Evolutionary conservation across 805 yeast genomes (phyloP).

Genomic region (Candida suzukii): DNA sequence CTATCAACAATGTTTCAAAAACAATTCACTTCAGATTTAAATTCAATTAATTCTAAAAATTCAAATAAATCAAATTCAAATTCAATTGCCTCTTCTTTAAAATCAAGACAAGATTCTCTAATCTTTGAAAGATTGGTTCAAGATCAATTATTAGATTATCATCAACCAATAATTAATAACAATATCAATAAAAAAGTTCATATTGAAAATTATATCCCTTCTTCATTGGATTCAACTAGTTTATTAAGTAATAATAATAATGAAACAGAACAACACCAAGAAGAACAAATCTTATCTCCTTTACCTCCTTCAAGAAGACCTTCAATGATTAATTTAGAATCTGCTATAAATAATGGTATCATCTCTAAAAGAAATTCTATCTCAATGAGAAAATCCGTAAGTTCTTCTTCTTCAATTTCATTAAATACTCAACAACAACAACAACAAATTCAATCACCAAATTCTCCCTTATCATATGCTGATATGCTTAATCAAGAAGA

Average conservation of each 20-base stretch:
- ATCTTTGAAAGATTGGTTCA: constrained; percentile 66
- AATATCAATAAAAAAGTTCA: constrained; percentile 29
- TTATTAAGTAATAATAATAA: constrained; percentile 19
- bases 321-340: constrained; percentile 43
- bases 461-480: constrained; percentile 73
- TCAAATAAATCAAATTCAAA: neutral
- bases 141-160: constrained; percentile 36
- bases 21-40: constrained; percentile 4
- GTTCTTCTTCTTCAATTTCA: constrained; percentile 7
- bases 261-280: neutral
- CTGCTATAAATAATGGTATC: constrained; percentile 14
- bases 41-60: neutral
- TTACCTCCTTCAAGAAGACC: constrained; percentile 40
- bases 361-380: neutral
- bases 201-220: constrained; percentile 47
- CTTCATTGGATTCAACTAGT: constrained; percentile 46
- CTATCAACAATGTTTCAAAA: neutral
- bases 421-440: constrained; percentile 24
- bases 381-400: neutral
- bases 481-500: constrained; percentile 69
- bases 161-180: constrained; percentile 21
- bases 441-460: constrained; percentile 25
- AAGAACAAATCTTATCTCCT: neutral
- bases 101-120: constrained; percentile 29
- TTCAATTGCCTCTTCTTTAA: neutral